Evolutionary conservation across 345 rosid species (phyloP), one percentile per base, ranked within the genome.

Genomic region (Abelmoschus esculentus): DNA sequence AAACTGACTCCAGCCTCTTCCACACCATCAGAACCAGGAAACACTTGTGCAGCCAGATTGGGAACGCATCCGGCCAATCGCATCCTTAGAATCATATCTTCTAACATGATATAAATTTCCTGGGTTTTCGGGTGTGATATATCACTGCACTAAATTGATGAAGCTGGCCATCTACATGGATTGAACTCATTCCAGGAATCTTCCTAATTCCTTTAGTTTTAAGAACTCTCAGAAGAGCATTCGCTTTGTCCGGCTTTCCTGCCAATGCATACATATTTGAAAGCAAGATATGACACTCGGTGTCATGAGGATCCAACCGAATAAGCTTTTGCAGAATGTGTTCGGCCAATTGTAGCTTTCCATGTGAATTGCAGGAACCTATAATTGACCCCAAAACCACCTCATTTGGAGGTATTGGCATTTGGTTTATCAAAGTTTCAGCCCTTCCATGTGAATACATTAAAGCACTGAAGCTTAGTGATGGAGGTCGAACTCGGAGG

Each of bases 371-470:
- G 79, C 93, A 92, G 58, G 96, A 85, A 72, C 96, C 97, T 75
- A 89, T 36, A 36, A 92, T 90, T 1, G 92, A 85, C 49, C 97
- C 97, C 46, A 91, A 78, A 66, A 89, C 91, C 71, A 91, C 87
- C 79, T 86, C 92, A 76, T 89, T 92, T 0, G 92, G 90, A 46
- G 86, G 85, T 67, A 92, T 76, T 67, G 89, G 85, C 97, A 92
- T 92, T 56, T 76, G 79, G 77, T 61, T 83, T 71, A 85, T 80
- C 60, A 78, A 67, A 17, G 17, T 75, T 73, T 82, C 85, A 49
- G 90, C 90, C 53, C 93, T 83, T 13, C 26, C 26, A 22, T 22
- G 26, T 22, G 26, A 22, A 22, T 22, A 22, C 26, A 22, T 22
- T 22, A 22, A 22, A 22, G 26, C 0, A 22, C 26, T 22, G 26